Base-by-base conservation (phyloP, 352 stramenopile genomes). In the Globisporangium radiosum region DNA sequence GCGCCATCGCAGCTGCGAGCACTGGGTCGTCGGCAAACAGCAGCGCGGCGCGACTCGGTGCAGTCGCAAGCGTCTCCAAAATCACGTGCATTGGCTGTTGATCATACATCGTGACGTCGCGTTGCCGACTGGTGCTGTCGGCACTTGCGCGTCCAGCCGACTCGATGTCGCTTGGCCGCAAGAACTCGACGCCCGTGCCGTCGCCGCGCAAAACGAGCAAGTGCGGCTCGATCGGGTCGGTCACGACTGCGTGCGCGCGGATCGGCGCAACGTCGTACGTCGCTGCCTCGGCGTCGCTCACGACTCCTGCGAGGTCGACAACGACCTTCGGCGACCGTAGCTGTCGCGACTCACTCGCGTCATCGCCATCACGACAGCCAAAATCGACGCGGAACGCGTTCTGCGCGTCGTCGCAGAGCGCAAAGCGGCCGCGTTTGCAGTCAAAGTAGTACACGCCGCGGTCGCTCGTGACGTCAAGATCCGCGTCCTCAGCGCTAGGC, bases 391-490 rank as follows among this genome's bases (percentile, higher is more conserved):
- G 44, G 58, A 91, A 90, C 47, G 78, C 62, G 51, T 93, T 93
- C 36, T 90, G 73, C 58, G 90, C 84, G 25, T 73, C 68, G 63
- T 93, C 84, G 40, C 75, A 81, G 37, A 90, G 64, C n/a, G 75
- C 64, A 17, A 93, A 80, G 8, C 42, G 55, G 1, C 80, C 80
- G 7, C 62, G 58, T 7, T 57, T 62, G 13, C 74, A 87, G 62
- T 90, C 80, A 48, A 92, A 91, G 64, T 88, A 91, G 66, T 89
- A 93, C 2, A 88, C 71, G 13, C 75, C 69, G 49, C 76, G 88
- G 59, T 88, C 66, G 50, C 40, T 85, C 39, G 78, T 79, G 37
- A 78, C 68, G 50, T 89, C 69, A 42, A 72, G 64, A 54, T 89
- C 79, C n/a, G 78, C 72, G 51, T 88, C 73, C 39, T 90, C 82